A percentile compares a stretch with the other conserved stretches of the same genome.
Conservation (phyloP, 805 yeast species). For the Pichia californica region DNA sequence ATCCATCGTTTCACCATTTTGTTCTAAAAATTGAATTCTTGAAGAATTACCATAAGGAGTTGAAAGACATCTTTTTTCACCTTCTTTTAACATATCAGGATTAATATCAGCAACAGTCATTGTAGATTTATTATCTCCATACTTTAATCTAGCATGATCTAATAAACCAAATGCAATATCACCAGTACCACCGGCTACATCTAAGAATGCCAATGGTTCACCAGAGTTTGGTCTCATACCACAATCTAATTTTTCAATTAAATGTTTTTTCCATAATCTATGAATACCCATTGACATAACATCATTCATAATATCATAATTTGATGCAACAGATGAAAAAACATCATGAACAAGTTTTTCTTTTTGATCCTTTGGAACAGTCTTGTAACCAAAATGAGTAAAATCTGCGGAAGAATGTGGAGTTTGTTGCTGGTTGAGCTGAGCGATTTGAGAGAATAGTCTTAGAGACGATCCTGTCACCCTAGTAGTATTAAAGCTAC, state of each 20-base stretch:
- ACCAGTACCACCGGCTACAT: constrained; percentile 99
- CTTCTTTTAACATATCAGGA: constrained; percentile 93
- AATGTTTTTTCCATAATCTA: constrained; percentile 89
- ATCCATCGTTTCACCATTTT: constrained; percentile 88
- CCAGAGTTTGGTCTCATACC: constrained; percentile 78
- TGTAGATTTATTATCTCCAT: constrained; percentile 64
- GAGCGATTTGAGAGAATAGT: constrained; percentile 10
- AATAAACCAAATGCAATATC: constrained; percentile 94
- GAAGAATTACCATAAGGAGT: constrained; percentile 59
- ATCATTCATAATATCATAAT: constrained; percentile 95
- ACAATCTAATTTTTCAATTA: constrained; percentile 82
- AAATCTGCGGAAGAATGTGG: background rate
- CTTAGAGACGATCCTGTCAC: constrained; percentile 2
- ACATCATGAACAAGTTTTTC: constrained; percentile 81
- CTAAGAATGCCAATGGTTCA: constrained; percentile 82
- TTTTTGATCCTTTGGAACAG: constrained; percentile 73
- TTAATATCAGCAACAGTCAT: constrained; percentile 95
- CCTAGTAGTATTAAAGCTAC: background rate
- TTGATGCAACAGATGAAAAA: constrained; percentile 90
- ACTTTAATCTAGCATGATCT: constrained; percentile 79
- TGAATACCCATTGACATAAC: constrained; percentile 96
- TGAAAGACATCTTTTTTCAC: constrained; percentile 61
- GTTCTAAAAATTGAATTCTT: constrained; percentile 76
- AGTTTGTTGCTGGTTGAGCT: constrained; percentile 5
- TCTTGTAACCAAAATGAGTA: constrained; percentile 92